phyloP scores from a whole-genome alignment of 2,329 filamentous ascomycete species.

The Teratosphaeria epicoccoides region DNA sequence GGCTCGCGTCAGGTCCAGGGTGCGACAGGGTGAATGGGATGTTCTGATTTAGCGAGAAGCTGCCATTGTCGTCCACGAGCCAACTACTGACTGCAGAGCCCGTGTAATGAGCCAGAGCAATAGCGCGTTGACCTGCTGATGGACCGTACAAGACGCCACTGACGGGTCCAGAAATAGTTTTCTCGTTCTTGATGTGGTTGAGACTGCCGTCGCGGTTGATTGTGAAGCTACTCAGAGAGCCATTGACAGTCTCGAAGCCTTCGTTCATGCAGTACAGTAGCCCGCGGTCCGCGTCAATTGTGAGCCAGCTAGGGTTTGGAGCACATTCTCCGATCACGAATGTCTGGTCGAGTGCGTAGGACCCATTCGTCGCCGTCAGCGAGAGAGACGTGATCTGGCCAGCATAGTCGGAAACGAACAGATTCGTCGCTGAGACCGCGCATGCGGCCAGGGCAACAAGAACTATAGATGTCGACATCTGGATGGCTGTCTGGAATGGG shows the following conservation, averaged over 20 bases:
- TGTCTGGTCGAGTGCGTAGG: slow-evolving; percentile 33
- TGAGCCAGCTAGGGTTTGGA: slow-evolving; percentile 50
- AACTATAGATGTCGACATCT: not conserved
- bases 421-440: slow-evolving; percentile 22
- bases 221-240: slow-evolving; percentile 35
- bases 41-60: slow-evolving; percentile 30
- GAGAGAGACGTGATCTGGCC: slow-evolving; percentile 35
- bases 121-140: slow-evolving; percentile 22
- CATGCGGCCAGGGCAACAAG: not conserved
- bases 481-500: not conserved
- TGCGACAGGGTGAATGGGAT: slow-evolving; percentile 20
- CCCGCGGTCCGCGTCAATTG: slow-evolving; percentile 40
- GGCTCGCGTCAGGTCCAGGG: slow-evolving; percentile 20
- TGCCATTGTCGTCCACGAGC: slow-evolving; percentile 40
- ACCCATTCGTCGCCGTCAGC: slow-evolving; percentile 20
- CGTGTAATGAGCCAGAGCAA: slow-evolving; percentile 35
- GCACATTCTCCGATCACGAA: slow-evolving; percentile 41
- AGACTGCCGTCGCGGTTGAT: slow-evolving; percentile 31
- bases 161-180: slow-evolving; percentile 31
- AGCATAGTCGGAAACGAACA: slow-evolving; percentile 36
- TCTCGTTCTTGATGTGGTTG: slow-evolving; percentile 24
- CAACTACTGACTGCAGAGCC: slow-evolving; percentile 30
- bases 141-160: slow-evolving; percentile 31
- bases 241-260: slow-evolving; percentile 38
- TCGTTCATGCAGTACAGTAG: slow-evolving; percentile 53